Evolutionary conservation across 306 rosid species (phyloP), one percentile per base, ranked within the genome.

Genomic region (Hippophae rhamnoides): DNA sequence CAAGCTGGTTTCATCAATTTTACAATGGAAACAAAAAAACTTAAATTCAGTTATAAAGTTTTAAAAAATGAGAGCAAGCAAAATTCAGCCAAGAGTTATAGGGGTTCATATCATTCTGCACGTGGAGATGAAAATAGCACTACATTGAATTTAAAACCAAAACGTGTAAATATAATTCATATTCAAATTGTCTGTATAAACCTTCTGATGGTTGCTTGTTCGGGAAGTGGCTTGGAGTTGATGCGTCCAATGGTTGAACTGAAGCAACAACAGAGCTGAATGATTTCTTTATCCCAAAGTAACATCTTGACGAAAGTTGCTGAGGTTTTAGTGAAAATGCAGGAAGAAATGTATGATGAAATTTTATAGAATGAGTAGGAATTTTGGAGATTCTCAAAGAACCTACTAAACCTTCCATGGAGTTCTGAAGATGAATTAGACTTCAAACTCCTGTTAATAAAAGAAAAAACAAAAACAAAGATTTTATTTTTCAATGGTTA

Each of bases 171-270:
- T 13, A 6, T 38, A 63, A 31, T 23, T 43, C 27, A 13, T 13
- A n/a, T 56, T 47, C 38, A 43, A 47, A 63, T 49, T 13, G 44
- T 25, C 44, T 8, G 9, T 47, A 41, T 13, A 23, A 40, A 73
- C 78, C 69, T 73, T 66, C 67, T 23, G 73, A 57, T 44, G 78
- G 78, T 57, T 50, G 42, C 2, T 49, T 67, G 69, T 73, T 73
- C 41, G 7, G 26, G 52, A 45, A 73, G 38, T 52, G 72, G 65
- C 69, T 67, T 7, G 62, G 57, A 23, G 64, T 8, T 41, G 78
- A 60, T 52, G 71, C 52, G 41, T 62, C 78, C 54, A 73, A 14
- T 41, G 65, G 69, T 54, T 57, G 73, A 66, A 40, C 54, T 10
- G 78, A 73, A 56, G 77, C 65, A 51, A 57, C 69, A 58, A 73